Percentiles rank a stretch among this genome's conserved stretches.
Evolutionary conservation across 75 land plant species (phyloP).

Genomic region (Selaginella tamariscina): DNA sequence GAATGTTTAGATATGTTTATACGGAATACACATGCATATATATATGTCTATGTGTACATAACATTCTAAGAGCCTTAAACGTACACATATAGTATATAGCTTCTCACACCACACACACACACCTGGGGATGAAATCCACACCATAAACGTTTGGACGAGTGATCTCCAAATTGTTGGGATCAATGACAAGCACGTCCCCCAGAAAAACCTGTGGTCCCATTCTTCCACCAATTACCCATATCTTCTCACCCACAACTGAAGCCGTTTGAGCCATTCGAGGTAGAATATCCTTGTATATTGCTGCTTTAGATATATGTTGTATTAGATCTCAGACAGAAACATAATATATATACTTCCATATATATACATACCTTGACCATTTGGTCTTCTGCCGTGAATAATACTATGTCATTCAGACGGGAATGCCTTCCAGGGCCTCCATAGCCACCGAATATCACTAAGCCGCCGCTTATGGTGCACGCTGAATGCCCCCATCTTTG

Average conservation of each 20-base stretch:
- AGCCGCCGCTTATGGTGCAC: slow-evolving; percentile 15
- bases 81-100: background rate
- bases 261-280: slow-evolving; percentile 70
- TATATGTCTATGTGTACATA: no score
- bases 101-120: background rate
- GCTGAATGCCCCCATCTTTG: slow-evolving; percentile 88
- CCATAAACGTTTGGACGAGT: slow-evolving; percentile 37
- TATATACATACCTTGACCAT: no score
- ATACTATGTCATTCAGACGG: slow-evolving; percentile 46
- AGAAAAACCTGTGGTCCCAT: slow-evolving; percentile 50
- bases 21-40: background rate
- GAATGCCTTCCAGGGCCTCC: slow-evolving; percentile 78
- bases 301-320: no score
- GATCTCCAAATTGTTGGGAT: slow-evolving; percentile 31
- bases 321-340: no score
- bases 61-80: slow-evolving; percentile 4
- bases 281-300: slow-evolving; percentile 30
- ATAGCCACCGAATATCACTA: slow-evolving; percentile 76
- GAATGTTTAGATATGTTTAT: no score
- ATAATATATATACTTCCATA: no score
- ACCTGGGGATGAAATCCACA: slow-evolving; percentile 64
- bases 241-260: slow-evolving; percentile 34
- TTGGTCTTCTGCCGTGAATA: slow-evolving; percentile 30
- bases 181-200: slow-evolving; percentile 65
- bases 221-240: slow-evolving; percentile 85